A percentile compares a stretch with the other conserved stretches of the same genome.
phyloP scores from a whole-genome alignment of 2,329 filamentous ascomycete genomes.

The Fusarium ambrosium region DNA sequence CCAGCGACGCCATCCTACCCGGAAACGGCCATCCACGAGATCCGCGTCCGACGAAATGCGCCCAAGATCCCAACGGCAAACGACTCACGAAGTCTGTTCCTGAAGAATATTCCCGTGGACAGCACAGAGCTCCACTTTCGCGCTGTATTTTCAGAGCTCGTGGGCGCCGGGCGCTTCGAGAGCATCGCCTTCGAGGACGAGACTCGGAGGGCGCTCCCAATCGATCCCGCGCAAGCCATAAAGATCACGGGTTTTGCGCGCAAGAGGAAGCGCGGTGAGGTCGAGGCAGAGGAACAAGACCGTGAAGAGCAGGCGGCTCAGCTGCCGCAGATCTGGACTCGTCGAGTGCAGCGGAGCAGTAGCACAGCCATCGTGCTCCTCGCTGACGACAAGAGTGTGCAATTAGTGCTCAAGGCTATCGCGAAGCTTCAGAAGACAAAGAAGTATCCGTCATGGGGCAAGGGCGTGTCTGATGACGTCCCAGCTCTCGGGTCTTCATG shows the following conservation, averaged over 20 bases:
- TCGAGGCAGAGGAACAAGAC: constrained; percentile 68
- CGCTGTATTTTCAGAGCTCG: constrained; percentile 78
- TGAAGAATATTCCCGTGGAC: constrained; percentile 91
- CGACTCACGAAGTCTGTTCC: constrained; percentile 84
- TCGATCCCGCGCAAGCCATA: constrained; percentile 64
- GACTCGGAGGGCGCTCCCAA: constrained; percentile 56
- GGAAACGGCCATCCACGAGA: constrained; percentile 77
- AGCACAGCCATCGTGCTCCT: constrained; percentile 85
- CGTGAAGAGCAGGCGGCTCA: constrained; percentile 70
- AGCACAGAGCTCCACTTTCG: constrained; percentile 83
- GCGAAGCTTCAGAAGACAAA: constrained; percentile 72
- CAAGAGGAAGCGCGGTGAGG: constrained; percentile 59
- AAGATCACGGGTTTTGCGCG: constrained; percentile 54
- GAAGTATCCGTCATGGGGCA: constrained; percentile 77
- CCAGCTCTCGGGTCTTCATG: constrained; percentile 69
- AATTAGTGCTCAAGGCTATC: constrained; percentile 81
- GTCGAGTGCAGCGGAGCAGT: constrained; percentile 78
- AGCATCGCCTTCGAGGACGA: constrained; percentile 80
- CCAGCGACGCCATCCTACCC: constrained; percentile 74
- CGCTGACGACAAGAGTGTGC: constrained; percentile 84
- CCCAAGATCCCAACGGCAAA: constrained; percentile 81
- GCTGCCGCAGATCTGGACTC: constrained; percentile 81
- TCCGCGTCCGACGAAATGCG: constrained; percentile 87
- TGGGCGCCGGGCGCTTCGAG: constrained; percentile 85
- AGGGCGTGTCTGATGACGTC: constrained; percentile 68